Percentiles rank a stretch among this genome's conserved stretches.
Conservation (phyloP, 202 grass and related monocot species). For the Digitaria exilis region DNA sequence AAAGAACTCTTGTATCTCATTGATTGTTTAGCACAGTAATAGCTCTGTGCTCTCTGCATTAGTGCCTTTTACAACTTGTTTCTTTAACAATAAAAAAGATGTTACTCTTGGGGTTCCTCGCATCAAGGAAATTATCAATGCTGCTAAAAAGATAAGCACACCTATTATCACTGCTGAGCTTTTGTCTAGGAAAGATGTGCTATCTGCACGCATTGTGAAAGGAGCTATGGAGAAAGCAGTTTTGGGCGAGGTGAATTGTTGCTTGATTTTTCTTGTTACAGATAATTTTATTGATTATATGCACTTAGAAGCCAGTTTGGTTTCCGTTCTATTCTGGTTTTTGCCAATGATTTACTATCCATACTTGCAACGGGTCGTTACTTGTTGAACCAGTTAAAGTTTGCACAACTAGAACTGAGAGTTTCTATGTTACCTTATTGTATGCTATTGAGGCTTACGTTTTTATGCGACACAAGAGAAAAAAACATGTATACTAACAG, state of each 20-base stretch:
- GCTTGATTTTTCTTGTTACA: neutral
- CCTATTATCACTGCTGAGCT: slow-evolving; percentile 74
- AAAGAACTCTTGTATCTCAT: neutral
- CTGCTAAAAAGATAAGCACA: slow-evolving; percentile 88
- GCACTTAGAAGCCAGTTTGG: slow-evolving; percentile 5
- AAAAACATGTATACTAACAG: neutral
- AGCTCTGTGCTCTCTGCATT: neutral
- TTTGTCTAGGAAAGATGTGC: slow-evolving; percentile 47
- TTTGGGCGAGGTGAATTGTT: slow-evolving; percentile 60
- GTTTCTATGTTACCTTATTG: neutral
- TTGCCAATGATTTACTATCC: slow-evolving; percentile 31
- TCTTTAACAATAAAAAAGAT: slow-evolving; percentile 66
- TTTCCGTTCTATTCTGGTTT: slow-evolving; percentile 6
- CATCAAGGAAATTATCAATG: slow-evolving; percentile 99
- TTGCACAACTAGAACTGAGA: slow-evolving; percentile 1
- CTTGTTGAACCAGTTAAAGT: slow-evolving; percentile 5
- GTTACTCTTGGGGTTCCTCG: slow-evolving; percentile 96
- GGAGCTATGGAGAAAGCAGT: slow-evolving; percentile 81
- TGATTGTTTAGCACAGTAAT: neutral
- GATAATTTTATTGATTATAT: slow-evolving; percentile 27
- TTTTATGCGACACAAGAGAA: neutral
- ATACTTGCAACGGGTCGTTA: slow-evolving; percentile 7
- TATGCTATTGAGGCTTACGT: slow-evolving; percentile 28
- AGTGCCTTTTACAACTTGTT: slow-evolving; percentile 34
- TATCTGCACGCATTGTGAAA: slow-evolving; percentile 72